Conservation (phyloP, 2,329 filamentous ascomycete genomes). For the Dothidotthia symphoricarpi region DNA sequence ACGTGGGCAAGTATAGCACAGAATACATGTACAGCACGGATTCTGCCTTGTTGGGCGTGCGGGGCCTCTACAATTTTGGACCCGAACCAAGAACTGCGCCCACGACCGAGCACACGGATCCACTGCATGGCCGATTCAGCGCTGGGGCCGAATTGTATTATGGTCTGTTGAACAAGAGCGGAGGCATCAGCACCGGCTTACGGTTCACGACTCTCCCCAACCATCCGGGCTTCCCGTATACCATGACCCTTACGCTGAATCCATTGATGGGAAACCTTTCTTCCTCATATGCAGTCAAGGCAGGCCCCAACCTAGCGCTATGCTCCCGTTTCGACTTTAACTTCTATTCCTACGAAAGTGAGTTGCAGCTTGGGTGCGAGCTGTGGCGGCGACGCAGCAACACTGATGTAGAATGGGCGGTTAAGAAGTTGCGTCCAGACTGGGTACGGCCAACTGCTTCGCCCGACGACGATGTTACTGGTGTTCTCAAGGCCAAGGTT, state of each 20-base stretch:
- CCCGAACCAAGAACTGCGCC: constrained; percentile 56
- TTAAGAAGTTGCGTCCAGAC: constrained; percentile 44
- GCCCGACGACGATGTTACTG: constrained; percentile 67
- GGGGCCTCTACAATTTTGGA: constrained; percentile 94
- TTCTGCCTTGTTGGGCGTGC: constrained; percentile 79
- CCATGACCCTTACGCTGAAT: constrained; percentile 88
- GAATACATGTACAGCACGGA: constrained; percentile 93
- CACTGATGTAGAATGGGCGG: constrained; percentile 46
- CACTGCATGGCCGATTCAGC: constrained; percentile 78
- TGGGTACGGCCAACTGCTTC: constrained; percentile 38
- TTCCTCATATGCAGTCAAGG: constrained; percentile 87
- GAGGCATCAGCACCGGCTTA: constrained; percentile 82
- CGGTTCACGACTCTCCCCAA: constrained; percentile 84
- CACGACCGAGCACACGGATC: constrained; percentile 44
- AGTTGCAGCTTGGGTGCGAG: constrained; percentile 88
- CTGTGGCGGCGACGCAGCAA: constrained; percentile 69
- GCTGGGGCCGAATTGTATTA: constrained; percentile 94
- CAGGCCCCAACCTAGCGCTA: constrained; percentile 76
- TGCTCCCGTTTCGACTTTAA: constrained; percentile 96
- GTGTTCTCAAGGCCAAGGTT: constrained; percentile 84
- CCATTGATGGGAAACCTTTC: constrained; percentile 92
- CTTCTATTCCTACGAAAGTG: constrained; percentile 95
- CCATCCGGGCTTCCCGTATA: constrained; percentile 83
- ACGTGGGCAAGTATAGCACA: constrained; percentile 80
- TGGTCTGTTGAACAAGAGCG: constrained; percentile 88